A percentile compares a stretch with the other conserved stretches of the same genome.
These are phyloP conservation scores for Termitomyces sp. DNA, from an alignment of 768 basidiomycete genomes.

Conservation along the genomic window DNA sequence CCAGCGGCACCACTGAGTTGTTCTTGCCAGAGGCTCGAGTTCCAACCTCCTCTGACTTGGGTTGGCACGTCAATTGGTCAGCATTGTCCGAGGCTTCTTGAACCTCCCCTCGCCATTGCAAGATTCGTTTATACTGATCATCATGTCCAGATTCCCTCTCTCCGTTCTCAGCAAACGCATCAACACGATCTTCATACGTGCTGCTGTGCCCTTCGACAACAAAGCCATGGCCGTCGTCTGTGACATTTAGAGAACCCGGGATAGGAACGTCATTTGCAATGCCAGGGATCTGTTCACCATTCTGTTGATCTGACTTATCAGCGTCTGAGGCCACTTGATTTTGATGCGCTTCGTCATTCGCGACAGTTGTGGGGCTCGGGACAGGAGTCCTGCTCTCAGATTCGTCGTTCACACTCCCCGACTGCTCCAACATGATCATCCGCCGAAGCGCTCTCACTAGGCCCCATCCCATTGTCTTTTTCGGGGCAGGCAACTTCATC, in stretches of 20 bases:
- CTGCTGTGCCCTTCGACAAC: neutral
- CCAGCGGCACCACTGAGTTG: neutral
- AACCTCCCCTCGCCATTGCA: neutral
- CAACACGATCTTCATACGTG: neutral
- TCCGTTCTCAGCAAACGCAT: neutral
- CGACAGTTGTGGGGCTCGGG: neutral
- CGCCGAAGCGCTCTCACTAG: neutral
- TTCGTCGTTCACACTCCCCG: neutral
- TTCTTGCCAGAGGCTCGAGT: neutral
- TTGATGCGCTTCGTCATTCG: neutral
- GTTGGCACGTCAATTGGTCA: neutral
- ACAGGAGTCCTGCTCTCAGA: neutral
- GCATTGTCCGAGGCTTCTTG: neutral
- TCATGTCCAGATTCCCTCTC: neutral
- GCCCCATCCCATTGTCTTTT: too few species aligned
- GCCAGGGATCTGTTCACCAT: neutral
- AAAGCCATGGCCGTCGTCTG: neutral
- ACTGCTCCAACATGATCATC: neutral
- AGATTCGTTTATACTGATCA: neutral
- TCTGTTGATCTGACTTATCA: neutral
- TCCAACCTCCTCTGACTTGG: neutral
- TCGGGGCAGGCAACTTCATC: neutral
- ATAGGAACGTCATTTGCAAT: neutral
- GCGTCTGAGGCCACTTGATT: neutral
- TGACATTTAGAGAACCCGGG: neutral